Percentiles rank a stretch among this genome's conserved stretches.
phyloP scores from a whole-genome alignment of 202 grass and related monocot genomes.

The Dendrocalamus latiflorus region DNA sequence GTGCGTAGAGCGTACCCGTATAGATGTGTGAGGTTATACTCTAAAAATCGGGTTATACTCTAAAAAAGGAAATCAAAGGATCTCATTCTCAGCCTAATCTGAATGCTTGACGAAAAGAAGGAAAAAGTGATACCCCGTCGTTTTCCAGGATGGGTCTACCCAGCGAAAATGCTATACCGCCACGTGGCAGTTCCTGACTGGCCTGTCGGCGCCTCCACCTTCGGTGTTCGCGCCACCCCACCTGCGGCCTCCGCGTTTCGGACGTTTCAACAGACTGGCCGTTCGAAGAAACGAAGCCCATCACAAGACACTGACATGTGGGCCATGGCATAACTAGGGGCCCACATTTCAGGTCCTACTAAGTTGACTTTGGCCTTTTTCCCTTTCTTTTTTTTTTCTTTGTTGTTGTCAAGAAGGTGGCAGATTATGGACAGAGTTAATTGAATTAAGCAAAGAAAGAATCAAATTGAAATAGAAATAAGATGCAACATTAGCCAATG shows the following conservation, averaged over 20 bases:
- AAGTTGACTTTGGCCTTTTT: neutral
- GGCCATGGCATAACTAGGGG: neutral
- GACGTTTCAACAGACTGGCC: neutral
- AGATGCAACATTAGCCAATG: neutral
- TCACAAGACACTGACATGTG: neutral
- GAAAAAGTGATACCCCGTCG: neutral
- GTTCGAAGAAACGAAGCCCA: neutral
- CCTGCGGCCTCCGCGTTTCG: neutral
- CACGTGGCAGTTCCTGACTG: conserved; percentile 1
- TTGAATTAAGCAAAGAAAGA: neutral
- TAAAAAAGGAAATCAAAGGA: too few species aligned
- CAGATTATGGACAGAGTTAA: neutral
- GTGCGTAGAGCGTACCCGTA: too few species aligned
- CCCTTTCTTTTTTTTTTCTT: too few species aligned
- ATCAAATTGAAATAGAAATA: neutral
- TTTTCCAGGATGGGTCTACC: neutral
- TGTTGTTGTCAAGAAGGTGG: neutral
- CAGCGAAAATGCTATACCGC: neutral
- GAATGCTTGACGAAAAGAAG: too few species aligned
- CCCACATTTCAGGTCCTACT: neutral
- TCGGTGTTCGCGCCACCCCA: neutral
- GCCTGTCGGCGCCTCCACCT: conserved; percentile 14
- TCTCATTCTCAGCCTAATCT: too few species aligned
- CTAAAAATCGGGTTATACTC: too few species aligned
- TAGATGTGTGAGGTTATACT: too few species aligned